Evolutionary conservation across 2,329 filamentous ascomycete genomes (phyloP), one percentile per base, ranked within the genome.

Genomic region (Fusarium paranaense): DNA sequence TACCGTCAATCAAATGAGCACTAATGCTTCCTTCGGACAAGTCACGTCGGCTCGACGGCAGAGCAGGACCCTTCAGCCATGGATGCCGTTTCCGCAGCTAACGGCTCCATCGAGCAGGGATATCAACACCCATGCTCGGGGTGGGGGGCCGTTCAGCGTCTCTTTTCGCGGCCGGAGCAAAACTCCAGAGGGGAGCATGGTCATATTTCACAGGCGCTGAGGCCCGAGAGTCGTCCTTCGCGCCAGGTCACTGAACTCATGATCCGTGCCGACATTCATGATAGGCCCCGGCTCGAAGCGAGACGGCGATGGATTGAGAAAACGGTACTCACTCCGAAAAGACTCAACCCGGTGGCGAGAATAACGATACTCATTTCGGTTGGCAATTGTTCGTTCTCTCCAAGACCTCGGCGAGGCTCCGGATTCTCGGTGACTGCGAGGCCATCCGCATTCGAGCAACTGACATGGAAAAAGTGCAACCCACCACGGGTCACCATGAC

Each of bases 341-440:
- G 40, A 50, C 42, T 42, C 37, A 35, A 42, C 25, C 37, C 16
- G 35, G 71, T 74, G 71, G 70, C 67, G 54, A 73, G 37, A 71
- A 61, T 20, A 33, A 42, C n/a, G 37, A 37, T 32, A 27, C 25
- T 37, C 20, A 33, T 25, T 32, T 32, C 38, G 35, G 22, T 22
- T 56, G 64, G 25, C 22, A 61, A 33, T 50, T 50, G 37, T 38
- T 40, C 30, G 35, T 45, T 47, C 37, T 27, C 54, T 59, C 32
- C 59, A 35, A 62, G 56, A 20, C 58, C 42, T 71, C 57, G 64
- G 60, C 38, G 60, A 57, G 60, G 67, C 63, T 62, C 30, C 59
- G 30, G 30, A 38, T 25, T 62, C 27, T 50, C 40, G 30, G 14
- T 45, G 30, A 25, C 32, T 32, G 27, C 30, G 30, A 47, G 32